Conservation (phyloP, 176 grass and related monocot species). For the Bolboschoenus planiculmis region DNA sequence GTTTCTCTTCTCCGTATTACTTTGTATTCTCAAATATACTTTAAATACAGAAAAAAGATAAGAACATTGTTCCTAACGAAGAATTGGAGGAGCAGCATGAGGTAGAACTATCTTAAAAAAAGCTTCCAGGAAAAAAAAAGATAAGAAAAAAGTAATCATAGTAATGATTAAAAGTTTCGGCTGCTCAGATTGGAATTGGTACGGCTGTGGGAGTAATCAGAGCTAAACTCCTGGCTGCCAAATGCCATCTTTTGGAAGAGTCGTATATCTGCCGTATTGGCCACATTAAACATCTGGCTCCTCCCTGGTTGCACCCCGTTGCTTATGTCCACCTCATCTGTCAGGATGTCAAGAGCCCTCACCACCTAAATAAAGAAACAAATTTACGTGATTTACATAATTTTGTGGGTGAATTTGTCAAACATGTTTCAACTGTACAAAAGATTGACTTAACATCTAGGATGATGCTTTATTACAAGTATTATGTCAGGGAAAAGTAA, state of each 20-base stretch:
- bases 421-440: background rate
- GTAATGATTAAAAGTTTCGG: constrained; percentile 33
- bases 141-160: background rate
- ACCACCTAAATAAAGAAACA: constrained; percentile 48
- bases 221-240: constrained; percentile 82
- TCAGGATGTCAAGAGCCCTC: constrained; percentile 63
- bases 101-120: background rate
- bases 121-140: background rate
- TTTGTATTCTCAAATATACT: constrained; percentile 13
- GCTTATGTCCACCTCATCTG: constrained; percentile 61
- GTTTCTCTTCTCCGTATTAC: background rate
- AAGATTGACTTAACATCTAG: background rate
- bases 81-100: background rate
- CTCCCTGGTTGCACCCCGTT: constrained; percentile 77
- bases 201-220: constrained; percentile 37
- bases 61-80: constrained; percentile 1
- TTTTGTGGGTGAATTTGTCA: background rate
- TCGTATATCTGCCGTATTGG: constrained; percentile 62
- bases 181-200: constrained; percentile 38
- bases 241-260: constrained; percentile 84
- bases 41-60: background rate
- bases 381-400: background rate
- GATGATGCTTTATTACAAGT: background rate
- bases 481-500: background rate
- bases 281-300: constrained; percentile 69